Conservation (phyloP, 148 eudicot species). For the Persicaria tinctoria region DNA sequence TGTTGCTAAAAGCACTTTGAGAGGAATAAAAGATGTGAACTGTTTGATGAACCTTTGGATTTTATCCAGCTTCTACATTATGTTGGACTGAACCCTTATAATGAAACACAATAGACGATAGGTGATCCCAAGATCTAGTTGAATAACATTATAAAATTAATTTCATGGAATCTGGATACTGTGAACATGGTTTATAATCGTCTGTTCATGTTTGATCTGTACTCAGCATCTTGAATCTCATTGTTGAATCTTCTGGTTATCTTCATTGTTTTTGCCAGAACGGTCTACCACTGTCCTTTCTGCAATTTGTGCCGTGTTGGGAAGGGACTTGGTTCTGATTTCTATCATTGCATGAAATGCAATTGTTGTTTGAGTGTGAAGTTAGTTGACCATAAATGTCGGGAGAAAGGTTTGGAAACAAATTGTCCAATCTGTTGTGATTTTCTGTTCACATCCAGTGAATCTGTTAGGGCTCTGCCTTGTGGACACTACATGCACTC, state of each 20-base stretch:
- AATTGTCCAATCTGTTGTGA: slow-evolving; percentile 95
- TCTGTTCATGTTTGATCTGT: not conserved
- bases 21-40: not conserved
- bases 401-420: slow-evolving; percentile 80
- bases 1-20: not conserved
- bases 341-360: slow-evolving; percentile 91
- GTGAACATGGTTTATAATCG: not conserved
- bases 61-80: not conserved
- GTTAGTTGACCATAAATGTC: slow-evolving; percentile 70
- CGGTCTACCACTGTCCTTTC: slow-evolving; percentile 82
- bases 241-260: not conserved
- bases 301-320: slow-evolving; percentile 86
- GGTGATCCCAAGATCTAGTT: not conserved
- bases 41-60: not conserved
- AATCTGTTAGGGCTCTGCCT: slow-evolving; percentile 69
- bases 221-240: not conserved
- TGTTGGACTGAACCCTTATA: not conserved
- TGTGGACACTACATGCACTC: slow-evolving; percentile 96
- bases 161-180: not conserved
- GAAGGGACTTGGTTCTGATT: slow-evolving; percentile 67
- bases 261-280: slow-evolving; percentile 32
- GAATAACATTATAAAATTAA: not conserved
- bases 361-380: slow-evolving; percentile 73
- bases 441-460: slow-evolving; percentile 83
- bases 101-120: not conserved